Percentiles rank a stretch among this genome's conserved stretches.
Conservation (phyloP, 148 eudicot species). For the Bassia scoparia region DNA sequence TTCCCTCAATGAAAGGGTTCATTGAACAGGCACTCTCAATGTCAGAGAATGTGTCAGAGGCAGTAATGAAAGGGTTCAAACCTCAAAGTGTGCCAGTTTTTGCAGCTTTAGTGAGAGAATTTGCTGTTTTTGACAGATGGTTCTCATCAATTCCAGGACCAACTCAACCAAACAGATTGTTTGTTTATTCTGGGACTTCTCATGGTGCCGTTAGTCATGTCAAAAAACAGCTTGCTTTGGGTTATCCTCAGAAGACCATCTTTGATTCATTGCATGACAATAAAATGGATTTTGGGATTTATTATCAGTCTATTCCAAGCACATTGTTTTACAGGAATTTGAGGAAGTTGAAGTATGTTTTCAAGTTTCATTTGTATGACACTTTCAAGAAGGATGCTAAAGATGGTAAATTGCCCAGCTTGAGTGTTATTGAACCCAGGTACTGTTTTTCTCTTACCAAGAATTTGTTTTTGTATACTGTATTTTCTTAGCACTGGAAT, state of each 20-base stretch:
- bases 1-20: constrained; percentile 79
- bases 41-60: constrained; percentile 47
- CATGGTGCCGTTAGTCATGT: constrained; percentile 84
- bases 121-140: constrained; percentile 90
- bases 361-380: constrained; percentile 55
- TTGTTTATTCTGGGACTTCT: constrained; percentile 82
- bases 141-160: constrained; percentile 86
- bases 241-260: constrained; percentile 87
- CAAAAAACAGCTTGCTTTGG: constrained; percentile 56
- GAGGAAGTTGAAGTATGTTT: constrained; percentile 76
- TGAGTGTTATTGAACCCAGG: constrained; percentile 82
- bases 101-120: constrained; percentile 48
- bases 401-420: constrained; percentile 52
- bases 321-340: constrained; percentile 75
- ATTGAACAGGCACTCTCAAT: constrained; percentile 64
- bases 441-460: constrained; percentile 23
- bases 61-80: constrained; percentile 83
- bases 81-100: constrained; percentile 67
- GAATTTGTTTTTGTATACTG: no score
- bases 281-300: constrained; percentile 58
- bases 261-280: constrained; percentile 75
- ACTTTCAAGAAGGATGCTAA: constrained; percentile 63
- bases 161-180: constrained; percentile 85
- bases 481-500: no score
- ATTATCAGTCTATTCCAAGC: constrained; percentile 67